These are phyloP conservation scores for Pseudozyma thailandica DNA, from an alignment of 1,284 basidiomycete species.

Conservation along the genomic window DNA sequence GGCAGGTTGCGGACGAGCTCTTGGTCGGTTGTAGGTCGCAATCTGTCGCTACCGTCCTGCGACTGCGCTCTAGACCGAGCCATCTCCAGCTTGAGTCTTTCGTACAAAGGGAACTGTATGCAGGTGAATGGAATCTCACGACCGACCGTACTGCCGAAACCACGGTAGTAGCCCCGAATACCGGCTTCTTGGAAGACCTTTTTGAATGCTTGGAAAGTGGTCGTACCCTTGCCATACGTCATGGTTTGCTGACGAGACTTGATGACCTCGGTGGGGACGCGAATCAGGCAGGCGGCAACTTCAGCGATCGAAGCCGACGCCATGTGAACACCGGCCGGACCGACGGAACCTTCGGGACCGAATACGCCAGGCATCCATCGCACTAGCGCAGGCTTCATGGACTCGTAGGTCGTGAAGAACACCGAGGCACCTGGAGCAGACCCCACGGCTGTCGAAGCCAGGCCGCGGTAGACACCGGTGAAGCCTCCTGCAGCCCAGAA, in stretches of 20 bases:
- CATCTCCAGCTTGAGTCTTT: constrained; percentile 77
- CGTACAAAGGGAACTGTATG: constrained; percentile 96
- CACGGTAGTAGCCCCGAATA: constrained; percentile 78
- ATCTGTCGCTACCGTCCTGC: neutral
- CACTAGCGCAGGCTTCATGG: constrained; percentile 76
- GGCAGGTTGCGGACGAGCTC: constrained; percentile 70
- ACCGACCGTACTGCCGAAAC: constrained; percentile 81
- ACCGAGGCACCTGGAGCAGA: constrained; percentile 94
- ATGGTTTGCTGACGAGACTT: constrained; percentile 85
- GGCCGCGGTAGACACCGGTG: constrained; percentile 88
- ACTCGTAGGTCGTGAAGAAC: constrained; percentile 96
- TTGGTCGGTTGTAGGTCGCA: constrained; percentile 22
- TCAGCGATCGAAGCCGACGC: constrained; percentile 68
- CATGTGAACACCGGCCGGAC: constrained; percentile 68
- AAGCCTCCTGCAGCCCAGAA: constrained; percentile 89
- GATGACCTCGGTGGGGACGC: constrained; percentile 93
- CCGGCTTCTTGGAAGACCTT: constrained; percentile 75
- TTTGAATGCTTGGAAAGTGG: constrained; percentile 70
- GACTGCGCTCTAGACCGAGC: constrained; percentile 30
- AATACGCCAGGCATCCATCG: constrained; percentile 27
- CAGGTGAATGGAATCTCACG: constrained; percentile 97
- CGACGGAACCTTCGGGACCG: constrained; percentile 36
- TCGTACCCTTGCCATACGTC: constrained; percentile 74
- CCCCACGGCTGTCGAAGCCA: constrained; percentile 93
- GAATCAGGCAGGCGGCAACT: constrained; percentile 83